These are phyloP conservation scores for Lentinula lateritia DNA, from an alignment of 768 basidiomycete genomes.

Conservation along the genomic window DNA sequence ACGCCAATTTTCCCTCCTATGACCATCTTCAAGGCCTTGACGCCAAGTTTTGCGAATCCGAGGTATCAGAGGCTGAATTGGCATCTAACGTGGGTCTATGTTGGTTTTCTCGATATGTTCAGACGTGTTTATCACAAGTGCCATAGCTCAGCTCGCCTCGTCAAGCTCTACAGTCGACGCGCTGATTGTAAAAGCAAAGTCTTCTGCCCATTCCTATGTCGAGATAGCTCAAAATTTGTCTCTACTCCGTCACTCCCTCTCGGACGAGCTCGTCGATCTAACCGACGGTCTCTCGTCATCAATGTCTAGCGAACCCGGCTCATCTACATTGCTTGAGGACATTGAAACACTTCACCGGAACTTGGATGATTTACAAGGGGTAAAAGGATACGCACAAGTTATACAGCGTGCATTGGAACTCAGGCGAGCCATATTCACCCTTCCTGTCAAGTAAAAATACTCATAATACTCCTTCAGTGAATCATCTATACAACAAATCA, in stretches of 20 bases:
- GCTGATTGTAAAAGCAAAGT: constrained; percentile 44
- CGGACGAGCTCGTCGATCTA: constrained; percentile 71
- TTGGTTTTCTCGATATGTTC: constrained; percentile 8
- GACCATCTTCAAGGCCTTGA: constrained; percentile 48
- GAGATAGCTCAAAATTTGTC: constrained; percentile 69
- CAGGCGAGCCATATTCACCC: constrained; percentile 41
- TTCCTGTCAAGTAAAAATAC: constrained; percentile 7
- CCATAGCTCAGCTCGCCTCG: constrained; percentile 52
- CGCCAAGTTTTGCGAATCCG: constrained; percentile 35
- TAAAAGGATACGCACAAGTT: constrained; percentile 71
- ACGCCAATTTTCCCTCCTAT: constrained; percentile 40
- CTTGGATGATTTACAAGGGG: constrained; percentile 70
- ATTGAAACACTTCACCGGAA: constrained; percentile 75
- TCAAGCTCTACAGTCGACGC: constrained; percentile 45
- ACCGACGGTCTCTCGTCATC: constrained; percentile 60
- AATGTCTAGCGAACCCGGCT: constrained; percentile 37
- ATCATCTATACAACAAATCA: constrained; percentile 48
- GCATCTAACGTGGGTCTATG: constrained; percentile 37
- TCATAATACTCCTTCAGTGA: constrained; percentile 36
- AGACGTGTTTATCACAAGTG: constrained; percentile 26
- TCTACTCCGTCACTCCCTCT: constrained; percentile 67
- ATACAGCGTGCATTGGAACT: constrained; percentile 65
- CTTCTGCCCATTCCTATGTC: constrained; percentile 42
- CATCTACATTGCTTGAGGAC: constrained; percentile 71
- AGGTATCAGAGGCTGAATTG: constrained; percentile 33